Base-by-base conservation (phyloP, 768 basidiomycete genomes). In the Infundibulicybe gibba region DNA sequence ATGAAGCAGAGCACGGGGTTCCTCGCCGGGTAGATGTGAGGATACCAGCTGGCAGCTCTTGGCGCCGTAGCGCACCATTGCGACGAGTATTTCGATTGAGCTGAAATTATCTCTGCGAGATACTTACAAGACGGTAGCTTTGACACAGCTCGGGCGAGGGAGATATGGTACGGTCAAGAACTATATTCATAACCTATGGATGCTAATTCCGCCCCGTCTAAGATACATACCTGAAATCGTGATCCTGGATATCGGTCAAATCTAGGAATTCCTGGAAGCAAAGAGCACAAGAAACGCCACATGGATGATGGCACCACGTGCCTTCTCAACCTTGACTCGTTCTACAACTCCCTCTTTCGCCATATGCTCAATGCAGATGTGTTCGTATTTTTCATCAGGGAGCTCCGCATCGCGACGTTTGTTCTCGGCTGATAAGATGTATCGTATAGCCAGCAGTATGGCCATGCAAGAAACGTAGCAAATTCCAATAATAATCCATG, bases 401-500 rank as follows among this genome's bases (percentile, higher is more conserved):
- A 75, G 72, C 53, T 85, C 82, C 15, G 63, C 56, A 49, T 90
- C 85, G 3, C 89, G 74, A 11, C 74, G 70, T 43, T 69, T 75
- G 58, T 90, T 90, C 68, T 90, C 85, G 32, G 67, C 61, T 3
- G 66, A 57, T 34, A 90, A 73, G 20, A 80, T 35, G 45, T 54
- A 64, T 16, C 85, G 80, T 48, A 90, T 78, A 32, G 59, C 17
- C 17, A 81, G 66, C 14, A 74, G 49, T 6, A 71, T 44, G 11
- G 66, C 21, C 39, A 83, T 80, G 61, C 83, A 83, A 25, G 60
- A 49, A 10, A 67, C 50, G 58, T 84, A 82, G 63, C 83, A 85
- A 43, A 81, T 59, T 2, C 83, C 79, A 46, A 90, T 90, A 54
- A 90, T 73, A 44, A 76, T 76, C 89, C 90, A 91, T 2, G 88